Percentiles rank a stretch among this genome's conserved stretches.
Evolutionary conservation across 1,139 yeast species (phyloP).

Genomic region (Saccharomyces hybrid): DNA sequence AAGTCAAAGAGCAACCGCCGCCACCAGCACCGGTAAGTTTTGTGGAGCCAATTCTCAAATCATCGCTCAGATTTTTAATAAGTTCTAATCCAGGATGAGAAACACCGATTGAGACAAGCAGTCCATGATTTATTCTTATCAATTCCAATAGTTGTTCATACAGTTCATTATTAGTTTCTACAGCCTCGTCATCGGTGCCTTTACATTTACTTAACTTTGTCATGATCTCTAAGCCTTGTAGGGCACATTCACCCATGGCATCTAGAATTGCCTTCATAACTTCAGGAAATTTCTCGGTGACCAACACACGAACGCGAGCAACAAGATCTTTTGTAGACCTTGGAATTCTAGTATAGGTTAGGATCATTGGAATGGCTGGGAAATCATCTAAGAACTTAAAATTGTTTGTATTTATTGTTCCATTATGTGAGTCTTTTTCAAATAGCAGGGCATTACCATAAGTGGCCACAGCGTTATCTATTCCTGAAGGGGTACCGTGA

Average conservation of each 20-base stretch:
- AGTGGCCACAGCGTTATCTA: slow-evolving; percentile 93
- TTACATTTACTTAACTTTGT: neutral
- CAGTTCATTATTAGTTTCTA: slow-evolving; percentile 37
- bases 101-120: slow-evolving; percentile 80
- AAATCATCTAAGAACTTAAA: slow-evolving; percentile 36
- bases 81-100: slow-evolving; percentile 83
- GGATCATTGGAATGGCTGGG: slow-evolving; percentile 59
- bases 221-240: slow-evolving; percentile 43
- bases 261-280: slow-evolving; percentile 50
- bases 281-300: slow-evolving; percentile 44
- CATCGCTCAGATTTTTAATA: slow-evolving; percentile 58
- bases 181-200: neutral
- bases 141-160: slow-evolving; percentile 46
- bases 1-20: slow-evolving; percentile 95
- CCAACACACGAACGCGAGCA: slow-evolving; percentile 57
- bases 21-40: slow-evolving; percentile 99
- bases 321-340: slow-evolving; percentile 83
- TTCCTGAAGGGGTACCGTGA: slow-evolving; percentile 96
- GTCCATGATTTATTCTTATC: slow-evolving; percentile 82
- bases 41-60: slow-evolving; percentile 67
- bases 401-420: slow-evolving; percentile 11
- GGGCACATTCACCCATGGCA: slow-evolving; percentile 61
- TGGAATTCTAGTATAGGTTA: slow-evolving; percentile 82
- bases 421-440: slow-evolving; percentile 42
- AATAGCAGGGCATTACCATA: slow-evolving; percentile 94